Base-by-base conservation (phyloP, 1,284 basidiomycete species). In the Fomitopsis schrenkii region DNA sequence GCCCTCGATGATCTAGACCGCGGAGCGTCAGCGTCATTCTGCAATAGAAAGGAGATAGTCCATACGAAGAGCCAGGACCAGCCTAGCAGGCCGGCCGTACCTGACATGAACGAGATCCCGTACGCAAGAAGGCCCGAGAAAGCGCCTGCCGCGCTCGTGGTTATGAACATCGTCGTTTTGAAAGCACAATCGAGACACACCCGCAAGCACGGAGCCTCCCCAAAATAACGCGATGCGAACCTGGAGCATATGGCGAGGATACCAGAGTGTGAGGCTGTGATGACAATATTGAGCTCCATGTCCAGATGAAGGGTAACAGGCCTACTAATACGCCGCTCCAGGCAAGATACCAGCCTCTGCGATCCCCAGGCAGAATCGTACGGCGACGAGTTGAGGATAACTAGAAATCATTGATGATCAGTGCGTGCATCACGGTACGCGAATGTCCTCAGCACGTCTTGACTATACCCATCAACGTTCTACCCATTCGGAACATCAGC, bases 271-370 rank as follows among this genome's bases (percentile, higher is more conserved):
- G 28, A 75, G 60, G 59, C 72, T 74, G 50, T 3, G 44, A 9
- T 33, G 28, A 3, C 14, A 33, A 8, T 1, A 26, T 15, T 9
- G 14, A 4, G 22, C 22, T 22, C 2, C 14, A 15, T 1, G 1
- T 15, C 12, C 1, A 1, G 14, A 40, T 14, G 9, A 15, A n/a
- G 28, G 10, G 5, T 17, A 33, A 15, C 22, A 19, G 35, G 66
- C 72, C 19, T 46, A 75, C 75, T 87, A 88, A 70, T 87, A 89
- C 0, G 82, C 80, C 6, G 88, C 85, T 17, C 88, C 86, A 8
- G 87, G 87, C 67, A 88, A 87, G 26, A 90, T 71, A 0, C 89
- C 88, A 5, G 86, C 84, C 70, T 91, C 89, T 0, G 87, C 81
- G 0, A 90, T 68, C 2, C 90, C 88, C 2, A 90, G 80, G 61